A percentile compares a stretch with the other conserved stretches of the same genome.
Conservation (phyloP, 768 basidiomycete genomes). For the Hygrocybe punicea region DNA sequence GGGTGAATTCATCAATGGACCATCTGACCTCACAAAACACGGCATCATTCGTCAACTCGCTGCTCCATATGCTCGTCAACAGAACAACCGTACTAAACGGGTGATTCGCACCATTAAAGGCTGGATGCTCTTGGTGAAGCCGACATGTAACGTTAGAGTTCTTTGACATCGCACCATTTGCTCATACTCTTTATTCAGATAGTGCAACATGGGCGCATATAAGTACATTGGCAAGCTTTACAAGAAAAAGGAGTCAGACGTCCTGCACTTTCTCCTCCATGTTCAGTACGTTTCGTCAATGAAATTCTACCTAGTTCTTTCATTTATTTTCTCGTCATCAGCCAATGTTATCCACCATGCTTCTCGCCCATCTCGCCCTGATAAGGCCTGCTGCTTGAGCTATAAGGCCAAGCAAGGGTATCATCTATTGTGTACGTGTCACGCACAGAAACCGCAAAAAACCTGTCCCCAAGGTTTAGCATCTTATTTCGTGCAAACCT, state of each 20-base stretch:
- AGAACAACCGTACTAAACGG: too few relatives aligned
- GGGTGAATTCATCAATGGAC: too few relatives aligned
- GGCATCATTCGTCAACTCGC: too few relatives aligned
- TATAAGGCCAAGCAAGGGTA: constrained; percentile 99
- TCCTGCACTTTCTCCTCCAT: constrained; percentile 95
- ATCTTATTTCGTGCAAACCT: background rate
- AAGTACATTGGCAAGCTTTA: constrained; percentile 96
- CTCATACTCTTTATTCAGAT: too few relatives aligned
- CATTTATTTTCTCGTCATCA: constrained; percentile 26
- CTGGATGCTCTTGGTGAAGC: too few relatives aligned
- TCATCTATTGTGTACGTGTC: constrained; percentile 96
- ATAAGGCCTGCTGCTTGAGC: constrained; percentile 97
- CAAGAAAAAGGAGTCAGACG: constrained; percentile 98
- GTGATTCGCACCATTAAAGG: too few relatives aligned
- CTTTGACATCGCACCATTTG: too few relatives aligned
- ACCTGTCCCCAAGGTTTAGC: constrained; percentile 88
- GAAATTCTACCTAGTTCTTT: background rate
- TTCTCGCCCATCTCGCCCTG: constrained; percentile 95
- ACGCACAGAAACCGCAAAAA: constrained; percentile 99
- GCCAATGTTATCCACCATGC: constrained; percentile 98
- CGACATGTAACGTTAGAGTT: too few relatives aligned
- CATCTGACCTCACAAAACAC: too few relatives aligned
- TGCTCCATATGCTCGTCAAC: too few relatives aligned
- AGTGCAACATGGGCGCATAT: constrained; percentile 75
- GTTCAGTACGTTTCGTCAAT: constrained; percentile 62